Base-by-base conservation (phyloP, 805 yeast genomes). In the Starmerella gropengiesseri region DNA sequence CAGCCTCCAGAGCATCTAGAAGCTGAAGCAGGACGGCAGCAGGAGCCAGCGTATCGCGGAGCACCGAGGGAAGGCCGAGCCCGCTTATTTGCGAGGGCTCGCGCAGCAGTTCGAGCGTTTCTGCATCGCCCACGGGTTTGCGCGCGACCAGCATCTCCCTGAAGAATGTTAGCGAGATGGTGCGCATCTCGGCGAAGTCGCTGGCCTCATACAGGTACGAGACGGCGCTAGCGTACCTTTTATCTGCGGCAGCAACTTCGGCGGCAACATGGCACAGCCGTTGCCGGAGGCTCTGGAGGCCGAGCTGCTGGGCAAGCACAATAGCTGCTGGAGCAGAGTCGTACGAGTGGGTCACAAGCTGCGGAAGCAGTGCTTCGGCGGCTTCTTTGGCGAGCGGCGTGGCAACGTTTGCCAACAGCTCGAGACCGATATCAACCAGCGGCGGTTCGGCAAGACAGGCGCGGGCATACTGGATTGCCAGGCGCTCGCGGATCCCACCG, bases 11-110 rank as follows among this genome's bases (percentile, higher is more conserved):
- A 2, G 41, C 48, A n/a, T 38, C 46, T 13, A 48, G 31, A 5
- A 50, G 31, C 14, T 37, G 21, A 6, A 45, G 17, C 13, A 51
- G 46, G 5, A 51, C 48, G 6, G 49, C 52, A 2, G 49, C 29
- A 3, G 53, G 53, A 4, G 55, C 53, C 1, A 49, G 40, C 20
- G 39, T 37, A 18, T 45, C 48, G 11, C 34, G 36, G 18, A 51
- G 45, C 3, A 44, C 13, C 12, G 25, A 27, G 12, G 49, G 34
- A 27, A 48, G 39, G n/a, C 31, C 43, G 3, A 40, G 14, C 12
- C 25, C 35, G 9, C 25, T 22, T 23, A 36, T 40, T 3, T 21
- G 34, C 6, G 27, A 22, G 14, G 33, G 12, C 13, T 33, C 37
- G 7, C 40, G 41, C 23, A 46, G 36, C 9, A 40, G 29, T 5